Base-by-base conservation (phyloP, 2,329 filamentous ascomycete genomes). In the Colletotrichum spaethianum region DNA sequence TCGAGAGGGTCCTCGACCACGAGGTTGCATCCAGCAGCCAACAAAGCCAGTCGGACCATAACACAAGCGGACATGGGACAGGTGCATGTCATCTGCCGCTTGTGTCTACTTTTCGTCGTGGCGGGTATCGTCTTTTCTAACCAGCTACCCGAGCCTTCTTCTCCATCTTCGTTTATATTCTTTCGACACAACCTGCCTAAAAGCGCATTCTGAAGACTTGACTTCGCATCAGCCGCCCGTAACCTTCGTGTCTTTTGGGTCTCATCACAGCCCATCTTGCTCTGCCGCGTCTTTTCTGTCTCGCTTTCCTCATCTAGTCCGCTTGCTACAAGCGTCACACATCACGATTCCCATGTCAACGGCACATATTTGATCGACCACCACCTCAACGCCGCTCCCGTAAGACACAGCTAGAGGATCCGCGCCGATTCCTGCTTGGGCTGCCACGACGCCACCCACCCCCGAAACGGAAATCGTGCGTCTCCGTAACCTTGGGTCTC, bases 11-110 rank as follows among this genome's bases (percentile, higher is more conserved):
- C 33, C 53, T 38, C n/a, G 53, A 56, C 53, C 33, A 23, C 20
- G 31, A 44, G 42, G 42, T 20, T 44, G 42, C 42, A 44, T 44
- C 44, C 62, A 61, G 57, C 65, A 48, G 62, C 57, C 57, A 44
- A 28, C 20, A 18, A 28, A 44, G 44, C 44, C 44, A 48, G 26
- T 20, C 44, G 44, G 23, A 8, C 44, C 20, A 48, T 18, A 48
- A 12, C 3, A 3, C n/a, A 48, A 11, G 44, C 44, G 44, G 44
- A n/a, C n/a, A 48, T 12, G 44, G 44, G 44, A 23, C 44, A 33
- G 57, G 14, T 36, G 44, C 44, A 59, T 70, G 20, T 52, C 46
- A 31, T 4, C 56, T 40, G n/a, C 20, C n/a, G 14, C 31, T 3
- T 23, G 2, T 40, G 31, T 57, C 60, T 66, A 4, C 38, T 66